phyloP scores from a whole-genome alignment of 2,329 filamentous ascomycete species.

The Monosporascus ibericus region DNA sequence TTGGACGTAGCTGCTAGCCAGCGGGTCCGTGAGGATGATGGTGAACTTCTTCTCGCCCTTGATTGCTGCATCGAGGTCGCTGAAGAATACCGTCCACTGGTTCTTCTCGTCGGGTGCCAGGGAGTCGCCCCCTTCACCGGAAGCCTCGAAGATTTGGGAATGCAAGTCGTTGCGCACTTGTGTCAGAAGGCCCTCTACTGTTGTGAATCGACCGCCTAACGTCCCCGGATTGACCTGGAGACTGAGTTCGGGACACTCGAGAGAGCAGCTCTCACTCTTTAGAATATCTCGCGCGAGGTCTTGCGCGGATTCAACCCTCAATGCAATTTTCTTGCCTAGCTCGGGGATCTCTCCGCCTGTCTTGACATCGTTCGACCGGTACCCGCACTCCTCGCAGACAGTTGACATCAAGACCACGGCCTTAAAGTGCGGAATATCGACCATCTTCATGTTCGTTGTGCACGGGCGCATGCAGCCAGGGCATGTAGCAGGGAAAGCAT shows the following conservation, averaged over 20 bases:
- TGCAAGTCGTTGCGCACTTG: slow-evolving; percentile 88
- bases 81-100: slow-evolving; percentile 80
- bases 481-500: slow-evolving; percentile 85
- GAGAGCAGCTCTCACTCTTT: slow-evolving; percentile 86
- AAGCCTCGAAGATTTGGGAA: slow-evolving; percentile 75
- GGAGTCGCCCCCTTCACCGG: slow-evolving; percentile 67
- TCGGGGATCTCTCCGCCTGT: slow-evolving; percentile 89
- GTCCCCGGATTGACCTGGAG: slow-evolving; percentile 89
- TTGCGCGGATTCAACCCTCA: slow-evolving; percentile 60
- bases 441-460: slow-evolving; percentile 96
- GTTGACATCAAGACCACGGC: slow-evolving; percentile 96
- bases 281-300: slow-evolving; percentile 91
- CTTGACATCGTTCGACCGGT: slow-evolving; percentile 95
- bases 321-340: slow-evolving; percentile 75
- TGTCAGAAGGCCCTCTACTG: slow-evolving; percentile 86
- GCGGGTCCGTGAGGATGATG: slow-evolving; percentile 76
- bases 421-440: slow-evolving; percentile 96
- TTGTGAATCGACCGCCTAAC: slow-evolving; percentile 92
- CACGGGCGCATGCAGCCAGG: slow-evolving; percentile 84
- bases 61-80: slow-evolving; percentile 69
- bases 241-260: slow-evolving; percentile 81
- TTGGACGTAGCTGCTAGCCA: slow-evolving; percentile 92
- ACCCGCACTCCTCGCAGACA: slow-evolving; percentile 84
- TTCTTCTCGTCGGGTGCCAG: slow-evolving; percentile 58
- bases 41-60: slow-evolving; percentile 74